Conservation (phyloP, 1,139 yeast genomes). For the Arxiozyma slooffiae region DNA sequence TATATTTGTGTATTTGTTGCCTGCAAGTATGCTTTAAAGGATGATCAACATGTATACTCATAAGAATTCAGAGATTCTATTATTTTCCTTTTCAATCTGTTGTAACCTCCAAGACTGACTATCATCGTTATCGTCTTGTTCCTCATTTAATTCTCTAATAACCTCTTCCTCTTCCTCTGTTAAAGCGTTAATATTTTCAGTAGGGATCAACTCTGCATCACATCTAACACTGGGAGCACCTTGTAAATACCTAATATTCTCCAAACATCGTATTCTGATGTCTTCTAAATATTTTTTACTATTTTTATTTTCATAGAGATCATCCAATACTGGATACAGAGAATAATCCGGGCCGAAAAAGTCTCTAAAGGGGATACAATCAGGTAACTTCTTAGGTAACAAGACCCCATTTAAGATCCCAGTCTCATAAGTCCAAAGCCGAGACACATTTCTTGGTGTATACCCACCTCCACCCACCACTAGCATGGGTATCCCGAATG, state of each 20-base stretch:
- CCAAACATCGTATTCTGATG: constrained; percentile 65
- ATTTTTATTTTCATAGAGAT: constrained; percentile 80
- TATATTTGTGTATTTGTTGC: too few relatives aligned
- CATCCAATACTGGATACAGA: constrained; percentile 82
- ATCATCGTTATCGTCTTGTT: constrained; percentile 31
- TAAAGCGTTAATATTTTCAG: constrained; percentile 52
- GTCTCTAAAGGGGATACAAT: constrained; percentile 67
- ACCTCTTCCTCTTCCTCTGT: constrained; percentile 40
- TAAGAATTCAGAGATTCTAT: constrained; percentile 30
- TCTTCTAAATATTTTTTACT: constrained; percentile 75
- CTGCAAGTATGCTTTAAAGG: too few relatives aligned
- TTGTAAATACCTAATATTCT: constrained; percentile 69
- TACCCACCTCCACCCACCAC: constrained; percentile 98
- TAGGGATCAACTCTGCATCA: constrained; percentile 78
- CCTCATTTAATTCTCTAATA: constrained; percentile 43
- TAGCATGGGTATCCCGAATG: constrained; percentile 80
- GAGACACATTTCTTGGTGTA: constrained; percentile 88
- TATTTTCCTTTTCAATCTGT: constrained; percentile 34
- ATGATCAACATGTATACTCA: too few relatives aligned
- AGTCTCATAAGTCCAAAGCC: constrained; percentile 94
- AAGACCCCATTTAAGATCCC: constrained; percentile 73
- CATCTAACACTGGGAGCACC: constrained; percentile 94
- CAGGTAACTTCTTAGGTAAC: constrained; percentile 67
- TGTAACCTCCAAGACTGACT: constrained; percentile 28
- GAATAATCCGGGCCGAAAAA: constrained; percentile 92